These are phyloP conservation scores for Podaxis sp. DNA, from an alignment of 768 basidiomycete genomes.

Conservation along the genomic window DNA sequence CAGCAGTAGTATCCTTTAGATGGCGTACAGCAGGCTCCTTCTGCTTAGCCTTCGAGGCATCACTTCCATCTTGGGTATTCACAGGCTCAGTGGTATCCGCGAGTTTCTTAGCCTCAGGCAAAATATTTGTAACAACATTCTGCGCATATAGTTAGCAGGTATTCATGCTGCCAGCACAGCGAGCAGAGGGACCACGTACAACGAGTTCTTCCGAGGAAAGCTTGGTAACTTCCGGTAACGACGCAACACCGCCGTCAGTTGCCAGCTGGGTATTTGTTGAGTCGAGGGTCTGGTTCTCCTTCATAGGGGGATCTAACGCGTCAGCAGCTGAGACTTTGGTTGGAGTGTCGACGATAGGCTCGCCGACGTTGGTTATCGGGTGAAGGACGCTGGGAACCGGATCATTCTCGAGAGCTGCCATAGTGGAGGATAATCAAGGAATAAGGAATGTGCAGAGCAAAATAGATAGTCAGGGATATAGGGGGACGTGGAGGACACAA, in stretches of 20 bases:
- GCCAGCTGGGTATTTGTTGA: neutral
- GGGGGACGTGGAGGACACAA: neutral
- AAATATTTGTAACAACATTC: neutral
- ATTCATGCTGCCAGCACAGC: neutral
- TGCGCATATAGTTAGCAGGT: neutral
- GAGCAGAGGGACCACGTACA: neutral
- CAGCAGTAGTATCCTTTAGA: constrained; percentile 6
- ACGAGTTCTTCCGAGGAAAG: neutral
- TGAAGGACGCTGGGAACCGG: neutral
- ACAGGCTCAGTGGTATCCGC: neutral
- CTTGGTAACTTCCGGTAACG: neutral
- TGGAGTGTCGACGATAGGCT: neutral
- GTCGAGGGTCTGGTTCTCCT: neutral
- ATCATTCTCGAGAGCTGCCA: constrained; percentile 8
- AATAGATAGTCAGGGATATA: constrained; percentile 3
- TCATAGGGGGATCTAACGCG: constrained; percentile 7
- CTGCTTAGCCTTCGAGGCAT: neutral
- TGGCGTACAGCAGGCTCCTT: neutral
- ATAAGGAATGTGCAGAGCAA: constrained; percentile 8
- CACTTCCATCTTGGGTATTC: neutral
- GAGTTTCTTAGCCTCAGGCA: neutral
- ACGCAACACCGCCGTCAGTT: neutral
- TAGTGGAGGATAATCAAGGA: constrained; percentile 15
- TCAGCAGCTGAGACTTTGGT: neutral
- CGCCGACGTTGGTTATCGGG: constrained; percentile 3